Conservation (phyloP, 2,329 filamentous ascomycete genomes). For the Ploettnerulaceae sp. region DNA sequence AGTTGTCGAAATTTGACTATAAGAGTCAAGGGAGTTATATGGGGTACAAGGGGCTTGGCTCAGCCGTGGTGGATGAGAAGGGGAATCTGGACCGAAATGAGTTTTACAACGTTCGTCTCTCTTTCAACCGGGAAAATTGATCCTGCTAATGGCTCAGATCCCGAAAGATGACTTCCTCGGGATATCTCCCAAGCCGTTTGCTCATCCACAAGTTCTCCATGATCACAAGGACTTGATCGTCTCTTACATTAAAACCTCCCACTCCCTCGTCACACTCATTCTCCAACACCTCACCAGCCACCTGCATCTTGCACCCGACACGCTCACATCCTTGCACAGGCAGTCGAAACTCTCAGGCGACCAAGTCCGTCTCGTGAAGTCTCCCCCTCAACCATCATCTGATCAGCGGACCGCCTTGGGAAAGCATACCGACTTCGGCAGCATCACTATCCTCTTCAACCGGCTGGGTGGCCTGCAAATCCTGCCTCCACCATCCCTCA, state of each 20-base stretch:
- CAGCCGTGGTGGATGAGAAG: conserved; percentile 23
- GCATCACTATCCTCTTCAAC: conserved; percentile 39
- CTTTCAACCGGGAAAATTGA: background rate
- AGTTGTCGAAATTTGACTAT: conserved; percentile 53
- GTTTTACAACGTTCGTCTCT: conserved; percentile 26
- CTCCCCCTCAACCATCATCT: conserved; percentile 26
- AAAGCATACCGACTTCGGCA: conserved; percentile 38
- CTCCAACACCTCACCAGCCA: conserved; percentile 26
- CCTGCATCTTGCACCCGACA: conserved; percentile 23
- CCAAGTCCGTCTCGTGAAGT: conserved; percentile 28
- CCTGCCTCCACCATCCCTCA: conserved; percentile 26
- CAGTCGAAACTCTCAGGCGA: conserved; percentile 20
- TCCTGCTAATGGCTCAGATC: conserved; percentile 16
- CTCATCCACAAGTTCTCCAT: conserved; percentile 24
- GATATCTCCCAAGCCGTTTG: conserved; percentile 18
- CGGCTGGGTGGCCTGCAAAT: conserved; percentile 38
- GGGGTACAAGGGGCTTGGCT: conserved; percentile 28
- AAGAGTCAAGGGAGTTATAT: conserved; percentile 23
- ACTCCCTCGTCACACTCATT: conserved; percentile 22
- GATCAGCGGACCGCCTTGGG: conserved; percentile 24
- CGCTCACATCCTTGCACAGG: conserved; percentile 22
- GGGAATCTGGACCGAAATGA: conserved; percentile 30
- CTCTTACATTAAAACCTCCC: conserved; percentile 22
- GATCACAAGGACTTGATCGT: conserved; percentile 17
- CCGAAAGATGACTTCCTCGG: conserved; percentile 30